Evolutionary conservation across 441 rosid species (phyloP), one percentile per base, ranked within the genome.

Genomic region (Breynia disticha): DNA sequence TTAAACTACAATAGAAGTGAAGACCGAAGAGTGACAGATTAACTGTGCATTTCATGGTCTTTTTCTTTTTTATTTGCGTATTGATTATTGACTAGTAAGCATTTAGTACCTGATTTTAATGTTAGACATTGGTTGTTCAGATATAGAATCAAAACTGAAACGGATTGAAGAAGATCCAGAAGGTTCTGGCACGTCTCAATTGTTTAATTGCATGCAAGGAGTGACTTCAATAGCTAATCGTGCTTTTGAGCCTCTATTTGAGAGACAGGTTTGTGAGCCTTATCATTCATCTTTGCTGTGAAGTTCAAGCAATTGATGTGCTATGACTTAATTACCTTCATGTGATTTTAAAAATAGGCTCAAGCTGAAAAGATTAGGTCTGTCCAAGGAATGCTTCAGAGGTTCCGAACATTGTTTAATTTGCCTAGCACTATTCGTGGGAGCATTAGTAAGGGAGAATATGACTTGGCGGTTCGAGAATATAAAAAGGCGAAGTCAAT

Each of bases 311-410:
- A 24, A 61, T 46, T 37, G 50, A 52, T 44, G 39, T 19, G 47
- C 50, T 48, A n/a, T 12, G 17, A 17, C 43, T 59, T 16, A 50
- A 17, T 52, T 54, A 56, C 53, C 47, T 50, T n/a, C 15, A 46
- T 50, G 51, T 72, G 53, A 60, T 70, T 63, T 56, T 54, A 61
- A 48, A 52, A 53, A 52, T 57, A 91, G 99, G 89, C 96, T 59
- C 99, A 94, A 80, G 83, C 99, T 54, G 99, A 94, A 83, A 94
- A 87, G 80, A 90, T 94, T 63, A 76, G 97, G 60, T 85, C 99
- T 68, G 96, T 89, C 66, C 99, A 93, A 78, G 99, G 97, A 61
- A 93, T 89, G 93, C 90, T 93, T 66, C 97, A 89, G 80, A 84
- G 99, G 54, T 94, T 94, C 60, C 85, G 94, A 39, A 93, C 96